phyloP scores from a whole-genome alignment of 1,139 yeast species.

The Kazachstania sp. region DNA sequence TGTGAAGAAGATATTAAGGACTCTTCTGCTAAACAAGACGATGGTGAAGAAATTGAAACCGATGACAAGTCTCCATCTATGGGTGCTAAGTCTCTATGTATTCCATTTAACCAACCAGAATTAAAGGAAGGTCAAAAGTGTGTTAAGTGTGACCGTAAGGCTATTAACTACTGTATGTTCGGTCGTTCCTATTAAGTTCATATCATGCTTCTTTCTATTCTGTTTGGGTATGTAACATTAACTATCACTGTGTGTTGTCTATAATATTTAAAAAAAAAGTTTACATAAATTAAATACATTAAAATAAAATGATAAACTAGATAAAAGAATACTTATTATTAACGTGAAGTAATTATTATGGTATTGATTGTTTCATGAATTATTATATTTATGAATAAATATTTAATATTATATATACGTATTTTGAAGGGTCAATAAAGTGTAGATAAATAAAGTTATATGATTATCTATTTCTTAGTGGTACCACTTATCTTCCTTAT shows the following conservation, averaged over 20 bases:
- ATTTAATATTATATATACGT: too few species aligned
- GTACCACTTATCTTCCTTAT: slow-evolving; percentile 30
- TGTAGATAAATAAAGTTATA: neutral
- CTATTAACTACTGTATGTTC: slow-evolving; percentile 80
- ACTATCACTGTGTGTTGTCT: too few species aligned
- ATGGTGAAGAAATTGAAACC: slow-evolving; percentile 73
- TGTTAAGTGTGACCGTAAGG: slow-evolving; percentile 70
- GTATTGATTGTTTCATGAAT: too few species aligned
- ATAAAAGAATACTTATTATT: too few species aligned
- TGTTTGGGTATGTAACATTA: neutral
- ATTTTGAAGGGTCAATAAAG: neutral
- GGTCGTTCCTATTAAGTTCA: slow-evolving; percentile 74
- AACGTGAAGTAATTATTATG: too few species aligned
- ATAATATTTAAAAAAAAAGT: neutral
- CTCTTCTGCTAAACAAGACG: slow-evolving; percentile 70
- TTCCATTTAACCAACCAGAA: slow-evolving; percentile 86
- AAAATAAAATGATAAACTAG: too few species aligned
- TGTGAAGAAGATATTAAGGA: slow-evolving; percentile 98
- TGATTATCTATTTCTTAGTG: slow-evolving; percentile 14
- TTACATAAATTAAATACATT: neutral
- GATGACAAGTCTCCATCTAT: slow-evolving; percentile 97
- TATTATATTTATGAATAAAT: too few species aligned
- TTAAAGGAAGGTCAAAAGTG: slow-evolving; percentile 75
- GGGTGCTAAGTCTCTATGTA: slow-evolving; percentile 99
- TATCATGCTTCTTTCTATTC: neutral